Base-by-base conservation (phyloP, 371 early-diverging fungal species). In the Rhizomucor pusillus region DNA sequence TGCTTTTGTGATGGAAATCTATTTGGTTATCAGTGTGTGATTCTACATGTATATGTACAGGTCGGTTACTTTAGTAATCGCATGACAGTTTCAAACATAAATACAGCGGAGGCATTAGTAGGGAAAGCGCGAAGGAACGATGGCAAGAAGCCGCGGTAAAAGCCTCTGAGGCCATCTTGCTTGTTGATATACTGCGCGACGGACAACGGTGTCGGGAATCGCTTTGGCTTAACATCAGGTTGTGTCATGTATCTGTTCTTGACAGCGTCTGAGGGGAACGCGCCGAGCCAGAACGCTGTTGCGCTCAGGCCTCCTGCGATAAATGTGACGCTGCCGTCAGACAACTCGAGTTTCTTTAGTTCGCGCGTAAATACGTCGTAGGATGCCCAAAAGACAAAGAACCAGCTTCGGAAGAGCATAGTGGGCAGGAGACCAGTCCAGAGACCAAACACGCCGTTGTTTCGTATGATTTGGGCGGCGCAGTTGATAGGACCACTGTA, bases 161-260 rank as follows among this genome's bases (percentile, higher is more conserved):
- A 16, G 12, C 41, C 41, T 36, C 59, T 50, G 11, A 86, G 29
- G 0, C 91, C 90, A 62, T 89, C 90, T 25, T 74, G 75, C 54
- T 70, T 61, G 54, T 84, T 85, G 14, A 87, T 74, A 59, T 81
- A 58, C 24, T 67, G 60, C 23, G 76, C 75, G 19, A 81, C 78
- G 10, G 81, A 73, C 29, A 63, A 59, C 2, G 85, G 63, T 2
- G 70, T 82, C 7, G 90, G 90, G 60, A 80, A 87, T 29, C 67
- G 69, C 13, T 69, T 73, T 3, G 89, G 86, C 35, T 72, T 77
- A 25, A 83, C 75, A 64, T 91, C 90, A 0, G 91, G 88, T 60
- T 90, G 92, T 0, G 92, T 88, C 97, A 97, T 97, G 63, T 91
- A 90, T 24, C 89, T 79, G 61, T 94, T 95, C 66, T 97, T 95